These are phyloP conservation scores for Actinomucor elegans DNA, from an alignment of 371 early-diverging fungal species.

Conservation along the genomic window DNA sequence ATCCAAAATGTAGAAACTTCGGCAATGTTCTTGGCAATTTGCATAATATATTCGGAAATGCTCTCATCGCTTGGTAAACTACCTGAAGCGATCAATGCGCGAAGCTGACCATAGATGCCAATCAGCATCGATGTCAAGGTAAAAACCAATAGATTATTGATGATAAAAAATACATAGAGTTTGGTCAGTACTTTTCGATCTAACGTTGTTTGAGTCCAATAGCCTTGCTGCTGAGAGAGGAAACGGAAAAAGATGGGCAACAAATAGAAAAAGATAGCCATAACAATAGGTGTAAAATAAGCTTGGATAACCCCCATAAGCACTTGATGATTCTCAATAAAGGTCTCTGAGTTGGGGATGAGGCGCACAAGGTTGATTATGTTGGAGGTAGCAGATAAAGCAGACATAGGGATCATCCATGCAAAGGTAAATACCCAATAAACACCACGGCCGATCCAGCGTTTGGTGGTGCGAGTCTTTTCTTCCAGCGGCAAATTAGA, in stretches of 20 bases:
- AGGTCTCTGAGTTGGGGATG: slow-evolving; percentile 50
- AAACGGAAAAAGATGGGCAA: slow-evolving; percentile 69
- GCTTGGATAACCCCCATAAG: slow-evolving; percentile 68
- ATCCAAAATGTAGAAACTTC: slow-evolving; percentile 68
- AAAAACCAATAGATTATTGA: slow-evolving; percentile 70
- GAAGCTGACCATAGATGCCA: slow-evolving; percentile 54
- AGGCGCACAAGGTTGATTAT: slow-evolving; percentile 57
- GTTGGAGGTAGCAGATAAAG: slow-evolving; percentile 66
- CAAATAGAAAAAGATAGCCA: slow-evolving; percentile 68
- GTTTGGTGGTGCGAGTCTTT: slow-evolving; percentile 50
- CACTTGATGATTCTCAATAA: slow-evolving; percentile 50
- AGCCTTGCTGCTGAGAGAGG: slow-evolving; percentile 79
- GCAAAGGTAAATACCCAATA: slow-evolving; percentile 64
- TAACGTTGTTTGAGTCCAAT: slow-evolving; percentile 67
- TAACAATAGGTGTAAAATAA: slow-evolving; percentile 68
- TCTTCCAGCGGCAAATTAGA: slow-evolving; percentile 67
- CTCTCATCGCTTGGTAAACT: slow-evolving; percentile 27
- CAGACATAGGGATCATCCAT: slow-evolving; percentile 70
- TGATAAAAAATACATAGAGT: slow-evolving; percentile 76
- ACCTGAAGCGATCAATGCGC: slow-evolving; percentile 36
- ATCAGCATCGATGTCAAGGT: slow-evolving; percentile 63
- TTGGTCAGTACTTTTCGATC: slow-evolving; percentile 78
- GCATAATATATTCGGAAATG: slow-evolving; percentile 28
- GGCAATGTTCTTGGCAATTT: slow-evolving; percentile 43
- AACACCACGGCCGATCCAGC: slow-evolving; percentile 56